These are phyloP conservation scores for Trametes cubensis DNA, from an alignment of 768 basidiomycete genomes.

Conservation along the genomic window DNA sequence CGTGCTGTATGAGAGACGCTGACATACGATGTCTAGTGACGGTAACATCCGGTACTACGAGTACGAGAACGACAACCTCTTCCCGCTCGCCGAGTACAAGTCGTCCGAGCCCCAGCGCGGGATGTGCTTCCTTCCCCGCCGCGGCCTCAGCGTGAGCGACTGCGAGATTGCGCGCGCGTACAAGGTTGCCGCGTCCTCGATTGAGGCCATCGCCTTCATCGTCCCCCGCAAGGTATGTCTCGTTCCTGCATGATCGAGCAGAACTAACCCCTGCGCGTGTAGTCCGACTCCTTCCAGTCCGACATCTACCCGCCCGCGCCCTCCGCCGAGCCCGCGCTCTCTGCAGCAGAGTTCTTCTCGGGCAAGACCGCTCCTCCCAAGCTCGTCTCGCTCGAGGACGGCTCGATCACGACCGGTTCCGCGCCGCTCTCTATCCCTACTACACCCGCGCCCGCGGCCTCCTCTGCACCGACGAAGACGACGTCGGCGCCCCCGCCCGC, in stretches of 20 bases:
- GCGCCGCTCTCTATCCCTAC: conserved; percentile 21
- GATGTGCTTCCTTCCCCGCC: conserved; percentile 94
- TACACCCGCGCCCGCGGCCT: conserved; percentile 27
- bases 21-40: conserved; percentile 54
- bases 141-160: conserved; percentile 83
- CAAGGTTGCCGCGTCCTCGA: conserved; percentile 71
- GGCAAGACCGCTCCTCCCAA: conserved; percentile 82
- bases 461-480: conserved; percentile 30
- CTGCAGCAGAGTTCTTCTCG: conserved; percentile 83
- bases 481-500: conserved; percentile 35
- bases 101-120: conserved; percentile 93
- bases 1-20: not conserved
- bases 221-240: conserved; percentile 83
- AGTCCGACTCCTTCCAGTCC: conserved; percentile 95
- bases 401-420: conserved; percentile 42
- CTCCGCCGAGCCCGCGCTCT: conserved; percentile 76
- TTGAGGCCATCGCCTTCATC: conserved; percentile 94
- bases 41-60: conserved; percentile 99
- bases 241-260: not conserved
- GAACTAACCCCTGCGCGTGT: conserved; percentile 7
- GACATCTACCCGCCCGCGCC: conserved; percentile 96
- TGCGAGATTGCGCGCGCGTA: conserved; percentile 96
- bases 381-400: conserved; percentile 78
- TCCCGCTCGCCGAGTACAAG: conserved; percentile 81
- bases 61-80: conserved; percentile 83